Evolutionary conservation across 805 yeast species (phyloP).

Genomic region (Sugiyamaella mastotermitis): DNA sequence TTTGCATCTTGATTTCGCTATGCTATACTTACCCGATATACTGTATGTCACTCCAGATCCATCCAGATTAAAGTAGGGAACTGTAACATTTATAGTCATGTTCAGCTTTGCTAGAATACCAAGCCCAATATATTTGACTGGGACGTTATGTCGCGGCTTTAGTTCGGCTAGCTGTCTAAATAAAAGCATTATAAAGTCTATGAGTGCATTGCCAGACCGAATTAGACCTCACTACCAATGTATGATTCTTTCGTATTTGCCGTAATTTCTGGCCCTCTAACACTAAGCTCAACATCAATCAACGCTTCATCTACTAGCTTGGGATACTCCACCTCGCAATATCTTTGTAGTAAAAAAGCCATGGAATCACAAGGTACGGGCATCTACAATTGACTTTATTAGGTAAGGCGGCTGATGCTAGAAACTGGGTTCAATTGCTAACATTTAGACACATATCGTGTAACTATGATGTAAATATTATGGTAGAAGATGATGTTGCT

Average conservation of each 20-base stretch:
- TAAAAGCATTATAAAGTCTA: neutral
- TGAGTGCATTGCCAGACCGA: neutral
- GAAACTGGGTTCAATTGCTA: no score
- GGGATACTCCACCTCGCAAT: slow-evolving; percentile 72
- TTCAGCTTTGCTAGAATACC: no score
- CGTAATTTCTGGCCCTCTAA: slow-evolving; percentile 4
- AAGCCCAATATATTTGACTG: no score
- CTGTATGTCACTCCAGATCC: no score
- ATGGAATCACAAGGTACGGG: slow-evolving; percentile 56
- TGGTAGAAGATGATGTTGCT: slow-evolving; percentile 70
- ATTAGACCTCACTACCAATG: slow-evolving; percentile 1
- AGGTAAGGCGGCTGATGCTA: no score
- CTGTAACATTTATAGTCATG: no score
- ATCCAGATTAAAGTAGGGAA: no score
- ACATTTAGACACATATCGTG: slow-evolving; percentile 52
- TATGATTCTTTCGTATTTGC: neutral
- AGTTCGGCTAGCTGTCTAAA: neutral
- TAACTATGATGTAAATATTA: slow-evolving; percentile 61
- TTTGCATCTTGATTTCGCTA: no score
- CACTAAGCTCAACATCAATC: slow-evolving; percentile 11
- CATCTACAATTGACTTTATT: slow-evolving; percentile 62
- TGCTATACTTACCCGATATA: no score
- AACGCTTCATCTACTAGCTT: slow-evolving; percentile 36
- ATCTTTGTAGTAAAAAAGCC: slow-evolving; percentile 83
- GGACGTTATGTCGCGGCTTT: neutral